Evolutionary conservation across 176 grass and related monocot species (phyloP), one percentile per base, ranked within the genome.

Genomic region (Triticum dicoccoides): DNA sequence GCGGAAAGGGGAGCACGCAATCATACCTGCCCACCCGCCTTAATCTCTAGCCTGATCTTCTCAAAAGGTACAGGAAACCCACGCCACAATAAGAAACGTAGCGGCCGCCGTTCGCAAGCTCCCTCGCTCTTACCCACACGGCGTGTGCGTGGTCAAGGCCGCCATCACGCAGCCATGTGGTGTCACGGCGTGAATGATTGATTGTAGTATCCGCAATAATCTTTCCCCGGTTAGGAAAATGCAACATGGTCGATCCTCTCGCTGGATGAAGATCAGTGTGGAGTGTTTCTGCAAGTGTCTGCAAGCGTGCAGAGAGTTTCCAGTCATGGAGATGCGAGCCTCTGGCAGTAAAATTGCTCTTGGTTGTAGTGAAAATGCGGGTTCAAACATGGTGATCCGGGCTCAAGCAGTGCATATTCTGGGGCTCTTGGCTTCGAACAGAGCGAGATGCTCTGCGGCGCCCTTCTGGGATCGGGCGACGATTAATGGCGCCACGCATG

Each of bases 341-440:
- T 54, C 51, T 54, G 54, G 32, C 15, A 0, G 51, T 54, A 18
- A 18, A 7, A 18, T 0, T 18, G 15, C 51, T 17, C 51, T 54
- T 6, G 51, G 51, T 1, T 54, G 15, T 15, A 1, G 51, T 18
- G 51, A 17, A 17, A 17, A 1, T 15, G 47, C 13, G 47, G 6
- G 51, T 41, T 65, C 71, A 65, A 56, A 68, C 63, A 69, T 78
- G 4, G 62, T 86, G 61, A 85, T 78, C 32, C 18, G 74, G 77
- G 45, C 74, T 79, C 9, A 8, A 10, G 4, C 45, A 15, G 65
- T 56, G 65, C 30, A 71, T 71, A 12, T 70, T 71, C 42, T 34
- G 39, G 79, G 13, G n/a, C 41, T 42, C 41, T 3, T 61, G 42
- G 11, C 59, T 18, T 9, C 44, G 72, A 75, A 29, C 72, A 5